Evolutionary conservation across 2,329 filamentous ascomycete species (phyloP), one percentile per base, ranked within the genome.

Genomic region (Colletotrichum sp.): DNA sequence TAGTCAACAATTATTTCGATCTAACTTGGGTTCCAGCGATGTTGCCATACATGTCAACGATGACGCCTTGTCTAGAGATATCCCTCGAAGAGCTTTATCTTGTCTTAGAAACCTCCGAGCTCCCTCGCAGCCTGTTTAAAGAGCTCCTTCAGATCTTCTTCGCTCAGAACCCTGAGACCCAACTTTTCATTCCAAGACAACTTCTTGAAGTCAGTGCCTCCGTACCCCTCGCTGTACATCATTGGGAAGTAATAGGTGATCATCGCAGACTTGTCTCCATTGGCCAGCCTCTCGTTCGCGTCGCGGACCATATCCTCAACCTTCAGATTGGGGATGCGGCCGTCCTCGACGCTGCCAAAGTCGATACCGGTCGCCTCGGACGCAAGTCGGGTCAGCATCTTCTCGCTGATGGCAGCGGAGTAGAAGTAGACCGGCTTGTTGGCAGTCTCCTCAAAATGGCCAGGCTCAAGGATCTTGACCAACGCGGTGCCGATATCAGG

Each of bases 41-140:
- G 39, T 48, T 48, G 39, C 39, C 18, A n/a, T 2, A 48, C 39
- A n/a, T 48, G 39, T n/a, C 9, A n/a, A 48, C 0, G 18, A 48
- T 48, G 39, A 48, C 39, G 18, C 18, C 39, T 48, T n/a, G 1
- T 1, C 39, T 48, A n/a, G 0, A n/a, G 3, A n/a, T n/a, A 48
- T n/a, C 39, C 6, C 5, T 2, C 18, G 18, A n/a, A 48, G 18
- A 3, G 6, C 1, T 43, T n/a, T n/a, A 1, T 1, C 18, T 3
- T 18, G 18, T n/a, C 2, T 2, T 26, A 59, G 26, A 26, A 2
- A 2, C 4, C 16, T 16, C 55, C 55, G 0, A 59, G 55, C 1
- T 59, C 55, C 26, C 6, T 26, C 15, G 55, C 55, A 28, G 55
- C n/a, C 55, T 59, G 21, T 1, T 28, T 24, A 9, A 59, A 26